A percentile compares a stretch with the other conserved stretches of the same genome.
Evolutionary conservation across 2,329 filamentous ascomycete species (phyloP).

Genomic region (Emydomyces testavorans): DNA sequence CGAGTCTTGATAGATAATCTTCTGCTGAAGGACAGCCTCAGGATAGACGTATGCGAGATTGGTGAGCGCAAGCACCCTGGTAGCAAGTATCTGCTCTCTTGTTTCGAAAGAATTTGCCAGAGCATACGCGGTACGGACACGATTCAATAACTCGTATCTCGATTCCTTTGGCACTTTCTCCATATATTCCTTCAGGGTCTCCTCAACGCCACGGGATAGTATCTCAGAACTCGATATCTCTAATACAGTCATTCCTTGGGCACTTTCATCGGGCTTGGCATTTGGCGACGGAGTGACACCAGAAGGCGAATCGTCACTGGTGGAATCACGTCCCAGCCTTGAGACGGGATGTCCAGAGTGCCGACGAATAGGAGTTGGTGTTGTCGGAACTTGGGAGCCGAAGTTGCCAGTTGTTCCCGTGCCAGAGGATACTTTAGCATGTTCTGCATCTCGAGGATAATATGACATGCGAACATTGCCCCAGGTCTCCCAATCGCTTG

Average conservation of each 20-base stretch:
- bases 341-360: slow-evolving; percentile 48
- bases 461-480: slow-evolving; percentile 70
- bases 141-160: slow-evolving; percentile 75
- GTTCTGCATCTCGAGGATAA: slow-evolving; percentile 43
- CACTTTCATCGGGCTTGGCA: slow-evolving; percentile 27
- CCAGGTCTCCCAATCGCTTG: slow-evolving; percentile 59
- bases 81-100: slow-evolving; percentile 64
- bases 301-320: slow-evolving; percentile 40
- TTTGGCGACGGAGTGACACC: slow-evolving; percentile 35
- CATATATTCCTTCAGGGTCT: slow-evolving; percentile 35
- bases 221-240: slow-evolving; percentile 50
- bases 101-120: slow-evolving; percentile 54
- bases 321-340: slow-evolving; percentile 36
- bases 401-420: slow-evolving; percentile 22
- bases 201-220: slow-evolving; percentile 28
- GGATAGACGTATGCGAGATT: slow-evolving; percentile 83
- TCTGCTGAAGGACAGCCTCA: slow-evolving; percentile 73
- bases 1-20: slow-evolving; percentile 72
- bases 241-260: slow-evolving; percentile 43
- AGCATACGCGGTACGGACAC: slow-evolving; percentile 71
- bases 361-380: slow-evolving; percentile 64
- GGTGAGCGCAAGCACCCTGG: slow-evolving; percentile 74
- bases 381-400: slow-evolving; percentile 46
- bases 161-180: slow-evolving; percentile 58
- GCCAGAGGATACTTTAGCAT: slow-evolving; percentile 25